Evolutionary conservation across 2,329 filamentous ascomycete genomes (phyloP).

Genomic region (Sporothrix dimorphospora): DNA sequence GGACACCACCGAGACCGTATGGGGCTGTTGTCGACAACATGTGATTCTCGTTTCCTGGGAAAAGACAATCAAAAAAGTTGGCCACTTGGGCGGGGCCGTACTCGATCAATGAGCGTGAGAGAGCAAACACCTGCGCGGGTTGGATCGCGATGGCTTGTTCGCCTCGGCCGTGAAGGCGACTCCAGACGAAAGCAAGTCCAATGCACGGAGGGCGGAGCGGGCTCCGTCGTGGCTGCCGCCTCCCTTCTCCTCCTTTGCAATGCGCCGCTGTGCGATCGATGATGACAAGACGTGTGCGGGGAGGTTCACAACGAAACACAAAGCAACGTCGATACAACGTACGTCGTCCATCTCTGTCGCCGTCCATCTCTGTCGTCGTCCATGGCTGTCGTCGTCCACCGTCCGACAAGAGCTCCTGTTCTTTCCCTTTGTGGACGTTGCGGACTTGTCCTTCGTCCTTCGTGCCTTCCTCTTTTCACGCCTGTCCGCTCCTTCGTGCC

Average conservation of each 20-base stretch:
- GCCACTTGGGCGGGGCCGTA: constrained; percentile 13
- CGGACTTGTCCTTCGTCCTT: neutral
- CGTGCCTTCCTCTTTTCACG: neutral
- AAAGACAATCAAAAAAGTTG: constrained; percentile 14
- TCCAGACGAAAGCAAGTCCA: neutral
- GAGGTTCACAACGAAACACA: neutral
- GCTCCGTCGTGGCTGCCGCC: neutral
- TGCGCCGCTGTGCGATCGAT: neutral
- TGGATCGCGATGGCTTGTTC: neutral
- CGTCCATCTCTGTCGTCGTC: neutral
- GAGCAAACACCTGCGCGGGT: too few species aligned
- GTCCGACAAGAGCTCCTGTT: constrained; percentile 7
- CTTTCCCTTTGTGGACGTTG: neutral
- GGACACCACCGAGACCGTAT: too few species aligned
- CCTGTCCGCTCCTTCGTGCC: neutral
- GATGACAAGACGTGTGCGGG: neutral
- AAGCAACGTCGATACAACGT: neutral
- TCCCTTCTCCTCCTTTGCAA: neutral
- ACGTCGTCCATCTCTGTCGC: neutral
- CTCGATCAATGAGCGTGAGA: too few species aligned
- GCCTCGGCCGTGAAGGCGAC: neutral
- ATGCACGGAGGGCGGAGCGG: neutral
- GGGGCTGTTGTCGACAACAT: neutral
- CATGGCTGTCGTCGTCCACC: neutral
- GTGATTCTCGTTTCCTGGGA: neutral